Percentiles rank a stretch among this genome's conserved stretches.
phyloP scores from a whole-genome alignment of 1,284 basidiomycete genomes.

The Tilletia walkeri region DNA sequence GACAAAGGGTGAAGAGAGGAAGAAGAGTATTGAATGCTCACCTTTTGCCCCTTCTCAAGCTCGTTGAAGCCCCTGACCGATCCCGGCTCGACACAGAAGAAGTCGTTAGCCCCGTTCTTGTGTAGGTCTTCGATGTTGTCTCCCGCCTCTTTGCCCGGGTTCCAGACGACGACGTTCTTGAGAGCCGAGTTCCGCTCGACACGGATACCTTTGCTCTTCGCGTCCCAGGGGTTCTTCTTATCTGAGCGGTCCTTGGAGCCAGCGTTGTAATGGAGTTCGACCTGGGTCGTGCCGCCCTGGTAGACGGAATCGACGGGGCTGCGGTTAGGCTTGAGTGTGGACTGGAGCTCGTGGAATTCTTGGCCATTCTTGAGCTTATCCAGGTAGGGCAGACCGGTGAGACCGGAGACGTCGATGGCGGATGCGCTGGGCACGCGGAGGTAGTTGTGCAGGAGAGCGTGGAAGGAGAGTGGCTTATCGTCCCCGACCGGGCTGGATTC shows the following conservation, averaged over 20 bases:
- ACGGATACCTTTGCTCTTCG: slow-evolving; percentile 34
- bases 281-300: slow-evolving; percentile 11
- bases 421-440: slow-evolving; percentile 46
- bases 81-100: slow-evolving; percentile 57
- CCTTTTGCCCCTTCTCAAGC: slow-evolving; percentile 43
- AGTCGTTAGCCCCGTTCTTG: slow-evolving; percentile 50
- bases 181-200: slow-evolving; percentile 34
- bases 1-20: not conserved
- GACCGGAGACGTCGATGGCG: slow-evolving; percentile 32
- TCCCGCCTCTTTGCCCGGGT: slow-evolving; percentile 53
- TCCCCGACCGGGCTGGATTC: slow-evolving; percentile 16
- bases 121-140: slow-evolving; percentile 55
- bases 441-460: slow-evolving; percentile 57
- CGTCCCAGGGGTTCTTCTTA: slow-evolving; percentile 30
- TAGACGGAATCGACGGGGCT: slow-evolving; percentile 36
- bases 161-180: slow-evolving; percentile 54
- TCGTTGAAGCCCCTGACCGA: slow-evolving; percentile 44
- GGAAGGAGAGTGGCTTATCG: slow-evolving; percentile 51
- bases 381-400: slow-evolving; percentile 33
- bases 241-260: slow-evolving; percentile 25
- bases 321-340: slow-evolving; percentile 29
- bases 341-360: slow-evolving; percentile 24
- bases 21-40: slow-evolving; percentile 6
- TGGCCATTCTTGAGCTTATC: slow-evolving; percentile 36
- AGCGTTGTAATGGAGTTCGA: slow-evolving; percentile 18